Percentiles rank a stretch among this genome's conserved stretches.
phyloP scores from a whole-genome alignment of 1,139 yeast genomes.

The Yamadazyma atlantica region DNA sequence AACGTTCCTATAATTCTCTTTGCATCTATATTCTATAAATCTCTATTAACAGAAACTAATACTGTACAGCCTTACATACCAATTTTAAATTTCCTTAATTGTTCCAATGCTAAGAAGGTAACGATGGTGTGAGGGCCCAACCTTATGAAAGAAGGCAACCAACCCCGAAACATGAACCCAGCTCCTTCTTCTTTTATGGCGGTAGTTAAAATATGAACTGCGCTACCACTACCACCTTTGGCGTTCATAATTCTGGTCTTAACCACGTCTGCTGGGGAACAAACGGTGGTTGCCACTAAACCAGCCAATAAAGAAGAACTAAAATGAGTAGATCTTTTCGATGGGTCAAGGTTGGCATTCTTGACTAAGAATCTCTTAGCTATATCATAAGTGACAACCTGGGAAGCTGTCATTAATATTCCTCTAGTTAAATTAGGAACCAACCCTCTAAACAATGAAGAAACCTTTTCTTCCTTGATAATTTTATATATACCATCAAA shows the following conservation, averaged over 20 bases:
- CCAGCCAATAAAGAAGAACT: constrained; percentile 78
- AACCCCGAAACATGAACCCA: constrained; percentile 82
- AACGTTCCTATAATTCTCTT: no score
- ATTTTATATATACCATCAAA: constrained; percentile 71
- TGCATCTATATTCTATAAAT: background rate
- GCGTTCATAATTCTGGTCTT: constrained; percentile 85
- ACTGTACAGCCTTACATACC: constrained; percentile 39
- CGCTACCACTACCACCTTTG: constrained; percentile 49
- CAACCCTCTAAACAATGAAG: constrained; percentile 70
- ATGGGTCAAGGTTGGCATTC: constrained; percentile 52
- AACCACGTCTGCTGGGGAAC: constrained; percentile 90
- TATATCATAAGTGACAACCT: constrained; percentile 83
- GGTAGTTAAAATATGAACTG: constrained; percentile 47
- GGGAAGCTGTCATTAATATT: constrained; percentile 86
- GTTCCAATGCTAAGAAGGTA: constrained; percentile 79
- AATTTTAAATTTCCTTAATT: constrained; percentile 57
- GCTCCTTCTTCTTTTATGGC: constrained; percentile 72
- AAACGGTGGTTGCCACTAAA: constrained; percentile 82
- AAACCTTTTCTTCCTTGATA: constrained; percentile 56
- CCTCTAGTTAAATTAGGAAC: constrained; percentile 80
- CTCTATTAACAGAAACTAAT: constrained; percentile 1
- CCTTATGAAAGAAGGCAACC: constrained; percentile 86
- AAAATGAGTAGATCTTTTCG: constrained; percentile 71
- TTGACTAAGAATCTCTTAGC: constrained; percentile 64
- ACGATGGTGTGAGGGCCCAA: constrained; percentile 89